Evolutionary conservation across 208 protist genomes (phyloP).

Genomic region (Crithidia bombi): DNA sequence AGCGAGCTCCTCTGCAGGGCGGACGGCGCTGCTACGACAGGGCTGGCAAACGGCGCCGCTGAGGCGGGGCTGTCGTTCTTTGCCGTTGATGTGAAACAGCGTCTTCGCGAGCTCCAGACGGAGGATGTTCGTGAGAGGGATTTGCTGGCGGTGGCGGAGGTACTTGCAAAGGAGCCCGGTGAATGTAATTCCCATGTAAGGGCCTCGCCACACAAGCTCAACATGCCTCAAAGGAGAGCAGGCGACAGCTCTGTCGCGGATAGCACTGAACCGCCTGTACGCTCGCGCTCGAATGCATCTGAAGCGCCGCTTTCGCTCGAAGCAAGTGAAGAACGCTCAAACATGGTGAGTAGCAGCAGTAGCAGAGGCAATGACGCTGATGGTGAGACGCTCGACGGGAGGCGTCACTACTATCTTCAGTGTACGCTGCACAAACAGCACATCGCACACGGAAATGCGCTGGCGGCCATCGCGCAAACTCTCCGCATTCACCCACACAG

Average conservation of each 20-base stretch:
- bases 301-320: no score
- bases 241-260: no score
- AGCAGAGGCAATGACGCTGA: neutral
- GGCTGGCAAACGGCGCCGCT: neutral
- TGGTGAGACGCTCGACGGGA: neutral
- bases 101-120: constrained; percentile 23
- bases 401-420: constrained; percentile 51
- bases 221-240: no score
- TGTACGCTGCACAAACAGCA: constrained; percentile 88
- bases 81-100: constrained; percentile 51
- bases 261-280: no score
- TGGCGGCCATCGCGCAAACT: constrained; percentile 64
- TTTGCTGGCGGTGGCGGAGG: neutral
- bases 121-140: constrained; percentile 3
- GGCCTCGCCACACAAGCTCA: no score
- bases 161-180: constrained; percentile 6
- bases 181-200: no score
- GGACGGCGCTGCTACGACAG: neutral
- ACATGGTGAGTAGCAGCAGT: neutral
- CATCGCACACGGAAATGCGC: constrained; percentile 69
- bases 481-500: constrained; percentile 79
- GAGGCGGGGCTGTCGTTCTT: constrained; percentile 56
- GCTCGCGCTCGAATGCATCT: no score
- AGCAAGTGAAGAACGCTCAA: no score
- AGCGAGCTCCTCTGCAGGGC: neutral